These are phyloP conservation scores for Fraxinus quadrangulata DNA, from an alignment of 257 asterid species.

Conservation along the genomic window DNA sequence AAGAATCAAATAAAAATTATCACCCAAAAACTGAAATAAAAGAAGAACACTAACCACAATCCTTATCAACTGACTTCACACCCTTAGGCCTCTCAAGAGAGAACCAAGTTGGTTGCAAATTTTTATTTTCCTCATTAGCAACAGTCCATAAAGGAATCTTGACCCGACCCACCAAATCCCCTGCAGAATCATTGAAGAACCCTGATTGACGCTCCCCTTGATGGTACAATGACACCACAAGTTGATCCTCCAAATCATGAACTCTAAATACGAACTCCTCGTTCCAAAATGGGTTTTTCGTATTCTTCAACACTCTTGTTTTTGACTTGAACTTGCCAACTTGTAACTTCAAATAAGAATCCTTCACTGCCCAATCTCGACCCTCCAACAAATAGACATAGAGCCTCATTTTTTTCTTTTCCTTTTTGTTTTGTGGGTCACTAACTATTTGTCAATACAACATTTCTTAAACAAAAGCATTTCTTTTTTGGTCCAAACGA, in stretches of 20 bases:
- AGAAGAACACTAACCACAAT: slow-evolving; percentile 51
- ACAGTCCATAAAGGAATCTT: slow-evolving; percentile 69
- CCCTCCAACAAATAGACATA: slow-evolving; percentile 74
- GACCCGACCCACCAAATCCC: slow-evolving; percentile 67
- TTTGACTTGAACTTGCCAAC: slow-evolving; percentile 70
- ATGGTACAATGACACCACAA: slow-evolving; percentile 56
- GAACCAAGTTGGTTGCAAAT: slow-evolving; percentile 84
- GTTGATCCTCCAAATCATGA: slow-evolving; percentile 62
- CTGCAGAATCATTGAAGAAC: slow-evolving; percentile 44
- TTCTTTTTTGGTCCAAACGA: not conserved
- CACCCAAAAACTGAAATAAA: slow-evolving; percentile 7
- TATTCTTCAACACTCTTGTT: slow-evolving; percentile 57
- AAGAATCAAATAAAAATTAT: not conserved
- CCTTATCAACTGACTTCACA: slow-evolving; percentile 40
- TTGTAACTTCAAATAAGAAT: slow-evolving; percentile 63
- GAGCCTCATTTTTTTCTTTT: slow-evolving; percentile 50
- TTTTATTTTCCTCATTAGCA: slow-evolving; percentile 63
- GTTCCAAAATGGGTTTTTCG: slow-evolving; percentile 65
- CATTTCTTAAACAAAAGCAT: not conserved
- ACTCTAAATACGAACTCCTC: slow-evolving; percentile 84
- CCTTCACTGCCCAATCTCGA: slow-evolving; percentile 57
- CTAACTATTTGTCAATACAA: slow-evolving; percentile 11
- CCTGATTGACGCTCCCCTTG: slow-evolving; percentile 53
- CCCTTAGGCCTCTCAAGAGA: slow-evolving; percentile 51
- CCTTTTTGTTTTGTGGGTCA: not conserved